Base-by-base conservation (phyloP, 2,329 filamentous ascomycete species). In the Diaporthe humulicola region DNA sequence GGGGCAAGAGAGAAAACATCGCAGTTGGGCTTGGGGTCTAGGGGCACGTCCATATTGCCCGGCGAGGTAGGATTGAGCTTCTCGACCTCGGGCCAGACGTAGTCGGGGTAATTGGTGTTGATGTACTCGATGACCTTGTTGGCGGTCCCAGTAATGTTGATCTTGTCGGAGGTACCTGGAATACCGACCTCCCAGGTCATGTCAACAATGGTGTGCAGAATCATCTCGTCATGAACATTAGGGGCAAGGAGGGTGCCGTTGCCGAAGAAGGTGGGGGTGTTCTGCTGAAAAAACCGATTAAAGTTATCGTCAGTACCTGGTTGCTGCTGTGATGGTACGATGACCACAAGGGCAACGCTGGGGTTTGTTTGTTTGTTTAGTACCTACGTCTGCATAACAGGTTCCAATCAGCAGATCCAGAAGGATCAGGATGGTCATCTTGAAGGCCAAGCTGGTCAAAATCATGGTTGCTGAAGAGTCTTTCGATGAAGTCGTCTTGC, bases 131-230 rank as follows among this genome's bases (percentile, higher is more conserved):
- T 22, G 40, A 48, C 25, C 15, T 48, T 48, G 40, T 22, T 42
- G 9, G 60, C 60, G 1, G 60, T 45, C 2, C 60, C 60, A 19
- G 60, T 48, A 22, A 64, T 8, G 40, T 48, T 64, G 19, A 38
- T 48, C 40, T 64, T 64, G 22, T 36, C 5, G 9, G 60, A 5
- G 60, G 8, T 17, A 33, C 9, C 19, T 33, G 40, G 60, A 19
- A 64, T n/a, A 28, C 33, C 30, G 5, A 64, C 3, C 60, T 64
- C 60, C 60, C 60, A 64, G 40, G 40, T 64, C 60, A 28, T 17
- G 60, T 64, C 60, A 22, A 64, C 60, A n/a, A 64, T 64, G 3
- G 40, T 48, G 25, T 64, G 42, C 17, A 45, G 3, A 25, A 30
- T 25, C 60, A 64, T n/a, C 25, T 48, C 60, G 60, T 25, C 60